phyloP scores from a whole-genome alignment of 169 alveolate genomes.

The Cystoisospora suis region DNA sequence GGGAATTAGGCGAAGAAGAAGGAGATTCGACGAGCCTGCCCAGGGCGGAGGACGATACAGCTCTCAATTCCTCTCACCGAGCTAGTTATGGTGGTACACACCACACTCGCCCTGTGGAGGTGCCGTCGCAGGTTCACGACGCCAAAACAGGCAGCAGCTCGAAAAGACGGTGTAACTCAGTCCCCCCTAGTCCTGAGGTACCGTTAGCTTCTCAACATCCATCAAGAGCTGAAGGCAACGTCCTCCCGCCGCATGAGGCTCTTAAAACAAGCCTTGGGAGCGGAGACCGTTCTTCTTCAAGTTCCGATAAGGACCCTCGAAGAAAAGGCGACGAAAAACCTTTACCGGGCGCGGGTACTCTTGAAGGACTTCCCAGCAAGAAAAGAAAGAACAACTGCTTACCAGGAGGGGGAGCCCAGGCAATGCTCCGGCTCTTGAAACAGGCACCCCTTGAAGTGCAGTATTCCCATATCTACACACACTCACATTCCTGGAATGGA shows the following conservation, averaged over 20 bases:
- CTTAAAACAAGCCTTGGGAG: no score
- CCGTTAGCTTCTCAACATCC: no score
- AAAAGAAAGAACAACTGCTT: no score
- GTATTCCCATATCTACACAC: conserved; percentile 27
- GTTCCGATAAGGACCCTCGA: no score
- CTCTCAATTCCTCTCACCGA: background rate
- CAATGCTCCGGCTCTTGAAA: background rate
- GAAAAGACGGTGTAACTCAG: no score
- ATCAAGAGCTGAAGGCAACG: no score
- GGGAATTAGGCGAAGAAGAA: background rate
- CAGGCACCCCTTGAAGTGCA: background rate
- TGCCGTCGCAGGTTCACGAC: background rate
- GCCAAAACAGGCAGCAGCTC: background rate
- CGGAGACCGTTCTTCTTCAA: no score
- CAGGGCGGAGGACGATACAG: background rate
- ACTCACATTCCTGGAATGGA: conserved; percentile 10
- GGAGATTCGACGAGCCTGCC: background rate
- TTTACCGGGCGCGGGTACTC: background rate
- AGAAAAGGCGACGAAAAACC: background rate
- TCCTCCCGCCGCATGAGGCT: background rate
- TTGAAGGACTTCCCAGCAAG: no score
- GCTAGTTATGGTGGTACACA: no score
- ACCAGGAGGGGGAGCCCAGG: background rate
- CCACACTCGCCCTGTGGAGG: no score
- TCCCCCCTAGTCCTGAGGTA: no score